A percentile compares a stretch with the other conserved stretches of the same genome.
Evolutionary conservation across 1,284 basidiomycete genomes (phyloP).

Genomic region (Paramarasmius palmivorus): DNA sequence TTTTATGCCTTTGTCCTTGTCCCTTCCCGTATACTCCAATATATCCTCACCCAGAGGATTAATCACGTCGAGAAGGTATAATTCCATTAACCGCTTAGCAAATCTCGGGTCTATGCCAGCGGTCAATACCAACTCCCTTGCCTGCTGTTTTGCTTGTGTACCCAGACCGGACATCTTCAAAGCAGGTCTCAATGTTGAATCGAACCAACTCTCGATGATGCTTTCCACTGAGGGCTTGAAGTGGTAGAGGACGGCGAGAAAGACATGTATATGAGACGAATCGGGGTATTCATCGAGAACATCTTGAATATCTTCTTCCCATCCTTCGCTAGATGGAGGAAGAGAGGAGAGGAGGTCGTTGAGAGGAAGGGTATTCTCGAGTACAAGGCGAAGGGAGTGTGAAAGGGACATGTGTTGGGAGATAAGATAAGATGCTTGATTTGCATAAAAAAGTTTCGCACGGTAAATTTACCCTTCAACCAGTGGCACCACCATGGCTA

Average conservation of each 20-base stretch:
- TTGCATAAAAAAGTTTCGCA: too few relatives aligned
- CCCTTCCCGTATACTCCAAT: slow-evolving; percentile 69
- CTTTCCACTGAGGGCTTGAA: slow-evolving; percentile 50
- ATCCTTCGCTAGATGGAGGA: slow-evolving; percentile 57
- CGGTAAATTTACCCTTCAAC: too few relatives aligned
- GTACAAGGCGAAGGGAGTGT: slow-evolving; percentile 43
- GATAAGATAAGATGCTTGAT: too few relatives aligned
- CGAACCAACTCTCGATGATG: slow-evolving; percentile 77
- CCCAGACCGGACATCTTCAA: slow-evolving; percentile 72
- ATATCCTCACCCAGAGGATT: slow-evolving; percentile 72
- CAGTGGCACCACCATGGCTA: too few relatives aligned
- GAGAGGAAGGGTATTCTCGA: slow-evolving; percentile 43
- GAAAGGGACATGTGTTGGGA: too few relatives aligned
- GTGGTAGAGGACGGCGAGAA: slow-evolving; percentile 65
- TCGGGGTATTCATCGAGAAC: slow-evolving; percentile 64
- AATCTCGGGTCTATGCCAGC: slow-evolving; percentile 66
- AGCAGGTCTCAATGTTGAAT: slow-evolving; percentile 72
- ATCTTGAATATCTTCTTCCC: slow-evolving; percentile 67
- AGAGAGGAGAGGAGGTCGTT: slow-evolving; percentile 47
- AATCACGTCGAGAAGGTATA: slow-evolving; percentile 73
- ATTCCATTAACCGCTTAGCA: slow-evolving; percentile 64
- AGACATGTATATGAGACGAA: slow-evolving; percentile 60
- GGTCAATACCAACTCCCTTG: slow-evolving; percentile 69
- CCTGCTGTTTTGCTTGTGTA: slow-evolving; percentile 53
- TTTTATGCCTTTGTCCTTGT: slow-evolving; percentile 58